Evolutionary conservation across 2,329 filamentous ascomycete genomes (phyloP).

Genomic region (Fusarium cicatricum): DNA sequence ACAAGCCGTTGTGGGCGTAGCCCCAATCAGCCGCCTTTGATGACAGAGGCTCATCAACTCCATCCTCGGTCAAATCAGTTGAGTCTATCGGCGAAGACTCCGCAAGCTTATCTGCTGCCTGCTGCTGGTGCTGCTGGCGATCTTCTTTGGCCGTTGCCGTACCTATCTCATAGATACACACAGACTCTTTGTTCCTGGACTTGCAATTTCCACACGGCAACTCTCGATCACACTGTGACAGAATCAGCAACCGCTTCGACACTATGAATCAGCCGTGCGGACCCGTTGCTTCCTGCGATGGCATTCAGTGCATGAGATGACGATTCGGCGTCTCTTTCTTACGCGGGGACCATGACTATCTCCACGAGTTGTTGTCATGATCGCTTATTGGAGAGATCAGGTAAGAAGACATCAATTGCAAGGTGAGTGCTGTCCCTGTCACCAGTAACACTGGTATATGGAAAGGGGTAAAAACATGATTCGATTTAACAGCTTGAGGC

Average conservation of each 20-base stretch:
- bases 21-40: constrained; percentile 60
- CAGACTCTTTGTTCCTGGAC: constrained; percentile 62
- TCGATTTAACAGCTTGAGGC: background rate
- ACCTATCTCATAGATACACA: constrained; percentile 66
- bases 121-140: constrained; percentile 5
- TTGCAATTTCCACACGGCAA: constrained; percentile 68
- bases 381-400: background rate
- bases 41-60: constrained; percentile 46
- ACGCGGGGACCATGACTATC: constrained; percentile 10
- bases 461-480: background rate
- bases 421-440: no score
- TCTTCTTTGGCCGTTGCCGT: constrained; percentile 51
- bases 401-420: no score
- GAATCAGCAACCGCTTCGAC: constrained; percentile 5
- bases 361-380: constrained; percentile 15
- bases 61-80: constrained; percentile 4
- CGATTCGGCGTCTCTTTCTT: constrained; percentile 65
- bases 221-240: constrained; percentile 64
- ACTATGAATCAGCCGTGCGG: background rate
- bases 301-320: constrained; percentile 71
- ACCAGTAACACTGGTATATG: background rate
- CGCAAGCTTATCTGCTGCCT: background rate
- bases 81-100: constrained; percentile 1
- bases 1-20: constrained; percentile 60
- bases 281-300: constrained; percentile 71